These are phyloP conservation scores for Cubamyces sp. DNA, from an alignment of 768 basidiomycete species.

Conservation along the genomic window DNA sequence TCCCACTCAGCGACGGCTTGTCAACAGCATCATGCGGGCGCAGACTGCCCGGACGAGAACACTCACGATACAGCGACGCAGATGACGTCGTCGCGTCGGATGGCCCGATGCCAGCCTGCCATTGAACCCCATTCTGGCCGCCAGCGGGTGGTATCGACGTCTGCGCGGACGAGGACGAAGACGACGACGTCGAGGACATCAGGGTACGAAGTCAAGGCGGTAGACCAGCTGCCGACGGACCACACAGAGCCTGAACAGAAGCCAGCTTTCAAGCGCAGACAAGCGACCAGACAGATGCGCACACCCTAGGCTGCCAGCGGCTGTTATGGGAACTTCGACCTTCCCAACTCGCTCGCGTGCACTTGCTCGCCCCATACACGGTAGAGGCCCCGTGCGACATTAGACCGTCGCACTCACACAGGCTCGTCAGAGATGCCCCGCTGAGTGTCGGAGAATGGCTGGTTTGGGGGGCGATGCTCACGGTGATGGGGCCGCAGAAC, in stretches of 20 bases:
- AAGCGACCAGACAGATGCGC: neutral
- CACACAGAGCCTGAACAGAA: slow-evolving; percentile 2
- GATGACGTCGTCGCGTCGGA: slow-evolving; percentile 21
- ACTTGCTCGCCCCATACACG: neutral
- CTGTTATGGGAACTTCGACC: slow-evolving; percentile 13
- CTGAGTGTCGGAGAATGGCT: slow-evolving; percentile 4
- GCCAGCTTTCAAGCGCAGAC: slow-evolving; percentile 6
- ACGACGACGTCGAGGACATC: slow-evolving; percentile 21
- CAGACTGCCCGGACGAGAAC: slow-evolving; percentile 6
- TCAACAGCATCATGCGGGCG: neutral
- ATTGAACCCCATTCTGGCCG: slow-evolving; percentile 6
- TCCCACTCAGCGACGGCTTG: slow-evolving; percentile 16
- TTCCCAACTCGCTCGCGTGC: slow-evolving; percentile 16
- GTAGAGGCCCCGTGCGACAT: neutral
- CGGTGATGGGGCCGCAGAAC: neutral
- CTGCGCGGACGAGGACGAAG: slow-evolving; percentile 2
- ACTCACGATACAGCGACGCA: slow-evolving; percentile 29
- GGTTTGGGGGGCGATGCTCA: slow-evolving; percentile 2
- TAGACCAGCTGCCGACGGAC: slow-evolving; percentile 15
- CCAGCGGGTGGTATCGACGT: neutral
- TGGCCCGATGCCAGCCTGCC: slow-evolving; percentile 4
- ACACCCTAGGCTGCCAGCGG: neutral
- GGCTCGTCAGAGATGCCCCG: neutral
- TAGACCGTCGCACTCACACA: neutral
- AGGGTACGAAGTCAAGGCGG: slow-evolving; percentile 4